Evolutionary conservation across 1,284 basidiomycete species (phyloP).

Genomic region (Naganishia sp.): DNA sequence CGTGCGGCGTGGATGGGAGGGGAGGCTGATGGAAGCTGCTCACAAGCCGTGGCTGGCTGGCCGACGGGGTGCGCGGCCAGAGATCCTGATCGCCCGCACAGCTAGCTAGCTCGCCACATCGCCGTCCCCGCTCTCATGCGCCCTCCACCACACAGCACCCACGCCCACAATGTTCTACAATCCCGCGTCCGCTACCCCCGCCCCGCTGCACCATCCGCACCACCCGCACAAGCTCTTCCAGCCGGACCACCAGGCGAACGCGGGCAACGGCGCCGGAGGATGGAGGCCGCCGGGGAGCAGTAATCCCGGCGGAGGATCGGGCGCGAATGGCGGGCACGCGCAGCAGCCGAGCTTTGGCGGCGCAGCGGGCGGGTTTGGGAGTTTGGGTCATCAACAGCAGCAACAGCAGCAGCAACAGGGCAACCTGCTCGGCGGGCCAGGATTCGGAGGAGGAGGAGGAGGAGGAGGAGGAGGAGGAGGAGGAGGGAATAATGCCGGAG

Average conservation of each 20-base stretch:
- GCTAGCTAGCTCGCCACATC: too few species aligned
- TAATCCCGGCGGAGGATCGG: background rate
- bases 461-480: slow-evolving; percentile 31
- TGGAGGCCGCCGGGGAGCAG: background rate
- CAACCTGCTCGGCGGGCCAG: slow-evolving; percentile 4
- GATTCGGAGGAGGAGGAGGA: slow-evolving; percentile 26
- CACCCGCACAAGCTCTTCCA: slow-evolving; percentile 28
- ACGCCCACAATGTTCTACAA: slow-evolving; percentile 29
- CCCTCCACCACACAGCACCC: background rate
- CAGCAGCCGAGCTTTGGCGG: slow-evolving; percentile 9
- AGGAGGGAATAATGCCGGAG: background rate
- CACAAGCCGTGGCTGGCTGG: too few species aligned
- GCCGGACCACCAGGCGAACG: slow-evolving; percentile 1
- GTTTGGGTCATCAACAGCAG: background rate
- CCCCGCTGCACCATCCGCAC: slow-evolving; percentile 12
- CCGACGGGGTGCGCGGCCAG: too few species aligned
- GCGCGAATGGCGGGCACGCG: background rate
- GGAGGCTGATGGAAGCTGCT: too few species aligned
- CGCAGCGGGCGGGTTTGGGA: slow-evolving; percentile 3
- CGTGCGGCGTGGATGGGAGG: too few species aligned
- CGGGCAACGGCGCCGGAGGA: background rate
- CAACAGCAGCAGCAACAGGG: too few species aligned
- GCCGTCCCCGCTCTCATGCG: background rate
- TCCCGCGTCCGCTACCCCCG: slow-evolving; percentile 29
- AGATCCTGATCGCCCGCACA: too few species aligned